These are phyloP conservation scores for Thymus quinquecostatus DNA, from an alignment of 257 asterid genomes.

Conservation along the genomic window DNA sequence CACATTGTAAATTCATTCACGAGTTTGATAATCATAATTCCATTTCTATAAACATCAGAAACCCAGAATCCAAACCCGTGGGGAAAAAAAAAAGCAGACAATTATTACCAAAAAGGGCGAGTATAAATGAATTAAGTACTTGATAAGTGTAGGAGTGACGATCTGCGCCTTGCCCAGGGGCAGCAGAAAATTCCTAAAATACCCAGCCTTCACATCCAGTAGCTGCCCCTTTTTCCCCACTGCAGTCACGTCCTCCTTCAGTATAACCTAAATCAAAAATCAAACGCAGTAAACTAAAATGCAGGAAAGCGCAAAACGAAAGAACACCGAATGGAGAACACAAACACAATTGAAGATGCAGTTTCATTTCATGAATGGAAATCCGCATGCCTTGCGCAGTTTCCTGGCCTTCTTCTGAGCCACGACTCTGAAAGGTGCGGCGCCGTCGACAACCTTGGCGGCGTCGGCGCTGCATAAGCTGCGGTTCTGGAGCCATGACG, in stretches of 20 bases:
- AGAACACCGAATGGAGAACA: neutral
- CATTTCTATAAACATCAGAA: neutral
- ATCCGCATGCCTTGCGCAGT: slow-evolving; percentile 59
- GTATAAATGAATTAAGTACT: slow-evolving; percentile 55
- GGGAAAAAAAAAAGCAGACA: neutral
- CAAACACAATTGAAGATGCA: slow-evolving; percentile 18
- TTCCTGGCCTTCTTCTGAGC: slow-evolving; percentile 87
- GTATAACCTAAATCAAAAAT: slow-evolving; percentile 58
- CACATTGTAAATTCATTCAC: neutral
- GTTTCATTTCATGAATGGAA: neutral
- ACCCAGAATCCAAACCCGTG: neutral
- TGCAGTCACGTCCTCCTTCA: slow-evolving; percentile 81
- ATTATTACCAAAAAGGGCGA: neutral
- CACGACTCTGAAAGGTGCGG: slow-evolving; percentile 48
- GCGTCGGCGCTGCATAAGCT: slow-evolving; percentile 40
- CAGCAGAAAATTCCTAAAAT: slow-evolving; percentile 68
- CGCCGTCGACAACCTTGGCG: slow-evolving; percentile 36
- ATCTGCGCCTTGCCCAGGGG: slow-evolving; percentile 84
- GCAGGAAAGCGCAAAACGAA: neutral
- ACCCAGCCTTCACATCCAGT: slow-evolving; percentile 88
- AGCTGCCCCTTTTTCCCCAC: slow-evolving; percentile 93
- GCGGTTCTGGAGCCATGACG: slow-evolving; percentile 58
- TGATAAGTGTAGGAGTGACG: slow-evolving; percentile 73
- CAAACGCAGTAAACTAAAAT: neutral
- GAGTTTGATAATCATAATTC: neutral